Evolutionary conservation across 1,139 yeast species (phyloP), one percentile per base, ranked within the genome.

Genomic region (Eremothecium gossypii): DNA sequence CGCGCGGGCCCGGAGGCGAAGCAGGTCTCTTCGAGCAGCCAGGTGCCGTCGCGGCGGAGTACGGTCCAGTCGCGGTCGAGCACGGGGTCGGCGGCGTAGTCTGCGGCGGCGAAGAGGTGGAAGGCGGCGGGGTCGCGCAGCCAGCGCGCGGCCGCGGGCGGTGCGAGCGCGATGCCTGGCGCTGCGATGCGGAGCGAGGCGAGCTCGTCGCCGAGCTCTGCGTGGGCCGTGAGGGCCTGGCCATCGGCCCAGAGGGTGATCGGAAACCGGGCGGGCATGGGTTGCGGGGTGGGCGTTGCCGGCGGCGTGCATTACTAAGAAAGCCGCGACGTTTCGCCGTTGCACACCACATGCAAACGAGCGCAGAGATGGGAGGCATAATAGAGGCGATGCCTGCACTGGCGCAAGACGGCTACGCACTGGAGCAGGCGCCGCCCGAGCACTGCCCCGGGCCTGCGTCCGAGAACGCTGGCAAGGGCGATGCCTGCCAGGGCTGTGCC

Each of bases 401-500:
- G 23, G 23, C 23, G 23, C 5, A 29, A n/a, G 13, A 29, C 13
- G 61, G 56, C 34, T 56, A 55, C 41, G 51, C 52, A 26, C 41
- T 59, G 13, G 58, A 64, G 32, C 65, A 59, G 12, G 81, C 84
- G 2, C 87, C 83, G 55, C 96, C 96, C 1, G 96, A 87, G 57
- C 97, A 91, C 64, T 91, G 99, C 68, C 98, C 98, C 0, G 99
- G 98, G 0, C 95, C 97, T 1, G 96, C 89, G 58, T 83, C 95
- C 1, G 96, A 86, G 51, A 66, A 68, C 42, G 98, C 99, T 1
- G 99, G 99, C 7, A 77, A 81, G 56, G 91, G 86, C 2, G 95
- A 85, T 57, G 95, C 97, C 10, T 93, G 99, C 61, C 72, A 69
- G 11, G 96, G 96, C 11, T 93, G 99, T 67, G 94, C 97, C 12